phyloP scores from a whole-genome alignment of 1,284 basidiomycete genomes.

The Rhodofomes roseus region DNA sequence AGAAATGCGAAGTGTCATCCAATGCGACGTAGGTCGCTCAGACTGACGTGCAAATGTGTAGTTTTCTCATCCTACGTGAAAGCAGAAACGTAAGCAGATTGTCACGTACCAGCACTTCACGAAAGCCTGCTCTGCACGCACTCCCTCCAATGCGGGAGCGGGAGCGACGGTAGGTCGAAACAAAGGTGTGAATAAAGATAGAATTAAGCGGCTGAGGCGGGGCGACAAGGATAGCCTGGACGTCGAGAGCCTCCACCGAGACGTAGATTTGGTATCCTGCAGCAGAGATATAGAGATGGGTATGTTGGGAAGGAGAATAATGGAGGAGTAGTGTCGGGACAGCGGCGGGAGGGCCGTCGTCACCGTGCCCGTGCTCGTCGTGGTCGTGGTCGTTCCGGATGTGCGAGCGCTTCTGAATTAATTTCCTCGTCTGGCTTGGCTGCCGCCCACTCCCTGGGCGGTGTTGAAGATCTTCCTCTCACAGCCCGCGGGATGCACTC shows the following conservation, averaged over 20 bases:
- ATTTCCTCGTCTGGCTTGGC: not conserved
- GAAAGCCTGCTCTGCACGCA: not conserved
- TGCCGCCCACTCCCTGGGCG: not conserved
- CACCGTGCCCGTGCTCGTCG: not conserved
- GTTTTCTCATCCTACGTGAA: slow-evolving; percentile 13
- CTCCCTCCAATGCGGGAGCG: not conserved
- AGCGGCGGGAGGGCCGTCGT: not conserved
- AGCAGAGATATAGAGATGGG: not conserved
- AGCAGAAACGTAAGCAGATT: not conserved
- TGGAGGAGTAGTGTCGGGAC: not conserved
- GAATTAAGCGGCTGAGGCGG: not conserved
- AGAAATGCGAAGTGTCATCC: slow-evolving; percentile 39
- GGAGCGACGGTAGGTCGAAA: not conserved
- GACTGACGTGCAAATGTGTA: slow-evolving; percentile 54
- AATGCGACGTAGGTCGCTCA: slow-evolving; percentile 31
- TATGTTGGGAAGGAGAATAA: not conserved
- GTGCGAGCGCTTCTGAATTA: not conserved
- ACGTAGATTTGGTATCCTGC: not conserved
- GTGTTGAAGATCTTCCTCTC: not conserved
- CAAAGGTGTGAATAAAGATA: slow-evolving; percentile 6
- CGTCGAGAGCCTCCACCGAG: not conserved
- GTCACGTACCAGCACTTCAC: slow-evolving; percentile 8
- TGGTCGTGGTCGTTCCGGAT: not conserved
- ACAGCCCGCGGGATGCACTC: not conserved
- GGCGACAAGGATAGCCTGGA: slow-evolving; percentile 7